Evolutionary conservation across 805 yeast genomes (phyloP), one percentile per base, ranked within the genome.

Genomic region (Candida adriatica): DNA sequence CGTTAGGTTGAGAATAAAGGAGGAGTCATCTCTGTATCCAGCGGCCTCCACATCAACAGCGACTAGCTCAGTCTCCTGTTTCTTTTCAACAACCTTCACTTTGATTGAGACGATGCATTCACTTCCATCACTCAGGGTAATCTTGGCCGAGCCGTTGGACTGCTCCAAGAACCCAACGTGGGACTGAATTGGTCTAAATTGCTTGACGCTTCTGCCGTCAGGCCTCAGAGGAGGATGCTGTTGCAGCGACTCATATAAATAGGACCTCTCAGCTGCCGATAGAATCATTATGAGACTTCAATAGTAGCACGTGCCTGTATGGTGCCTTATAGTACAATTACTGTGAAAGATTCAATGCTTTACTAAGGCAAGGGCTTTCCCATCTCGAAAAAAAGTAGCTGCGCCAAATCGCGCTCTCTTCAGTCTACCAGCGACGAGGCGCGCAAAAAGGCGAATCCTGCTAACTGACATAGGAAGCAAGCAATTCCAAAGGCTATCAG

Each of bases 21-120:
- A 62, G 6, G 92, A 77, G 52, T 85, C 94, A 43, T 86, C 95
- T 52, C 92, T 69, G 46, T 70, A 66, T 1, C 92, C 92, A 14
- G 78, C 70, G n/a, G 82, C 70, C 46, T 84, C 95, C 11, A 90
- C 75, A 33, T 84, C 94, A 18, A 87, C 77, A 27, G 76, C 75
- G 8, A 88, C 61, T 22, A 85, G 58, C 13, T 70, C 74, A 0
- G 63, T 46, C 13, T 69, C 67, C 10, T 35, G 38, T 6, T 57
- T 45, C 35, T 58, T 59, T 29, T 62, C 66, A 11, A 84, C 82
- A 4, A 88, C 96, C 47, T 82, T 81, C 9, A 88, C 74, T 58
- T 92, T 92, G 29, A 90, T 70, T 49, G 96, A 92, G 5, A 86
- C 90, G 20, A 92, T 79, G 47, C 95, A 86, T 58, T 92, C 97